Base-by-base conservation (phyloP, 2,329 filamentous ascomycete genomes). In the Diplodia mutila region DNA sequence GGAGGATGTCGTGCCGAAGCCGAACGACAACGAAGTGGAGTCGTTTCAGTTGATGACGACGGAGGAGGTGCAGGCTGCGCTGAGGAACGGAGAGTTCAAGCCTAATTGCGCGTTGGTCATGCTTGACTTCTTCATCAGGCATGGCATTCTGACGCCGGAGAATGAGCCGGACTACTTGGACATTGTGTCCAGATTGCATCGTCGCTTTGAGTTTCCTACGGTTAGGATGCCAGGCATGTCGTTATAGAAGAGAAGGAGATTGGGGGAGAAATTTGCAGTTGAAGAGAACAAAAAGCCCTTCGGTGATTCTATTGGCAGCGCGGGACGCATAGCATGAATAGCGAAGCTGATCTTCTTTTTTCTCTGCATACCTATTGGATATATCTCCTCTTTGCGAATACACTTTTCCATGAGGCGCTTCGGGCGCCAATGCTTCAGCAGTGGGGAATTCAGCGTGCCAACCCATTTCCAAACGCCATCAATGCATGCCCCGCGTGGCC, bases 1-100 rank as follows among this genome's bases (percentile, higher is more conserved):
- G 2, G 79, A 82, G 5, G 87, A 89, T 68, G 84, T 93, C 4
- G 81, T 87, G 42, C 93, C 91, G 14, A 86, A 85, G 75, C 94
- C 94, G 21, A 90, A 91, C 68, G 95, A 99, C 78, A 89, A 90
- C 65, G 95, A 99, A 81, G 95, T 97, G 4, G 92, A 93, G 74
- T 87, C 88, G 69, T 98, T 98, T 77, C 86, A 88, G 75, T 83
- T 97, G 68, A 89, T 88, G 86, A 89, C 85, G 1, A 85, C 97
- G 49, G 87, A 91, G n/a, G 86, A 97, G 79, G 87, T 96, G 53
- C 86, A 89, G 78, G 82, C 84, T 67, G 88, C 90, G 53, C 81
- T 99, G 75, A 85, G 84, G 18, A 82, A 83, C 64, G 92, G 91
- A 16, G 86, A 90, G 72, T 99, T 94, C 83, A 99, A 99, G 83